Evolutionary conservation across 441 rosid species (phyloP), one percentile per base, ranked within the genome.

Genomic region (Kokia cookei): DNA sequence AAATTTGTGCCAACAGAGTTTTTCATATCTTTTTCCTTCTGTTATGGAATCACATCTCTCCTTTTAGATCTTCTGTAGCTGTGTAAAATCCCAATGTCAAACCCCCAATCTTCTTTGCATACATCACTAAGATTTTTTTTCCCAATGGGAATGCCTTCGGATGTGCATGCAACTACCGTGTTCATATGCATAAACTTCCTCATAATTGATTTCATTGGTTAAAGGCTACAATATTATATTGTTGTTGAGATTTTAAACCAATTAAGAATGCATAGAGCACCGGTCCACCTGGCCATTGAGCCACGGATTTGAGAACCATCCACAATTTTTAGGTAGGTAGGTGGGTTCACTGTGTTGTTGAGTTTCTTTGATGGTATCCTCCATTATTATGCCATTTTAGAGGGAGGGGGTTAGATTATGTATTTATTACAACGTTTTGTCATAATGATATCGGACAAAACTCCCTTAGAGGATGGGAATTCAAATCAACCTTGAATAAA

Each of bases 201-300:
- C 35, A 22, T 47, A 65, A 12, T 42, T 22, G 43, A 65, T 22
- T 22, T 19, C 73, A 74, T 72, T 73, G 57, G 67, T 55, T 58
- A 54, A 74, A 57, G 15, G 37, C 54, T 4, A 69, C 63, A 74
- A 35, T 7, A 35, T 35, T 35, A 5, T 35, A 74, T 76, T 60
- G 71, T 42, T 42, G 58, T 77, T 40, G 81, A 75, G 75, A 75
- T 74, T 53, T 35, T 35, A 35, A 83, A 80, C 78, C 77, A 75
- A 67, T 78, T 68, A 65, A 77, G 69, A 73, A 75, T 72, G 70
- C 92, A 83, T 84, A 73, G 87, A 82, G 88, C 89, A 81, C 84
- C 84, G 85, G 58, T 84, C 87, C 77, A 77, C 66, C 59, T 72
- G 66, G 83, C 82, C 92, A 86, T 88, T 89, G 97, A 89, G 95